phyloP scores from a whole-genome alignment of 257 asterid species.

The Salvia splendens region DNA sequence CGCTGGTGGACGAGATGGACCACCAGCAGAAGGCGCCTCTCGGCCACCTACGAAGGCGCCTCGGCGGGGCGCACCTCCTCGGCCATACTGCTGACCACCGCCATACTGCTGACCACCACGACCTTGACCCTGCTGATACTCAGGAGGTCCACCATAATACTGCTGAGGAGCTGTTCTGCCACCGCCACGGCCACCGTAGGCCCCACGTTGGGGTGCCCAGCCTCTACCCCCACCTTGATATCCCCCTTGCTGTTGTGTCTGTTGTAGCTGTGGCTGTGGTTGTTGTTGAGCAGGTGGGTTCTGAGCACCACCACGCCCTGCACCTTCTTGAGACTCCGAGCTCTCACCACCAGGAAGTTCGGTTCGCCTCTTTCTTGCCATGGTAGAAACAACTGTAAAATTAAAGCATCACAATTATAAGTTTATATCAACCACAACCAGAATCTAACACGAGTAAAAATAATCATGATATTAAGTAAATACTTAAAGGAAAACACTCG shows the following conservation, averaged over 20 bases:
- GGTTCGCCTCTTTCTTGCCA: slow-evolving; percentile 82
- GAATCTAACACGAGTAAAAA: slow-evolving; percentile 3
- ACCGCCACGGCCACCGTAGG: slow-evolving; percentile 54
- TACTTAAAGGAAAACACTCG: background rate
- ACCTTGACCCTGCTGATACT: slow-evolving; percentile 36
- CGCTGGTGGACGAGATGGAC: slow-evolving; percentile 67
- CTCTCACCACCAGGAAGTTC: slow-evolving; percentile 69
- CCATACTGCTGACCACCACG: slow-evolving; percentile 33
- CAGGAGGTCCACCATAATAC: slow-evolving; percentile 32
- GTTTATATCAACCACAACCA: slow-evolving; percentile 12
- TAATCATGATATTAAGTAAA: background rate
- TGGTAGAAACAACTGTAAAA: slow-evolving; percentile 35
- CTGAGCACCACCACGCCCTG: slow-evolving; percentile 58
- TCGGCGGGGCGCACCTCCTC: slow-evolving; percentile 60
- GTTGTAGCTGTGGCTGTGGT: slow-evolving; percentile 40
- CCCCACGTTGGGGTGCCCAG: slow-evolving; percentile 53
- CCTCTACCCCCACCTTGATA: slow-evolving; percentile 36
- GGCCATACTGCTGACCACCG: slow-evolving; percentile 46
- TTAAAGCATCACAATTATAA: slow-evolving; percentile 19
- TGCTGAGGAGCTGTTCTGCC: slow-evolving; percentile 39
- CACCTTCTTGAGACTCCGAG: slow-evolving; percentile 55
- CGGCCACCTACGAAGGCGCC: slow-evolving; percentile 63
- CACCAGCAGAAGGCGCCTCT: slow-evolving; percentile 65
- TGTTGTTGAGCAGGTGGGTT: slow-evolving; percentile 52
- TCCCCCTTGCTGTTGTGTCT: slow-evolving; percentile 48